Evolutionary conservation across 1,284 basidiomycete genomes (phyloP).

Genomic region (Trichosporon sp.): DNA sequence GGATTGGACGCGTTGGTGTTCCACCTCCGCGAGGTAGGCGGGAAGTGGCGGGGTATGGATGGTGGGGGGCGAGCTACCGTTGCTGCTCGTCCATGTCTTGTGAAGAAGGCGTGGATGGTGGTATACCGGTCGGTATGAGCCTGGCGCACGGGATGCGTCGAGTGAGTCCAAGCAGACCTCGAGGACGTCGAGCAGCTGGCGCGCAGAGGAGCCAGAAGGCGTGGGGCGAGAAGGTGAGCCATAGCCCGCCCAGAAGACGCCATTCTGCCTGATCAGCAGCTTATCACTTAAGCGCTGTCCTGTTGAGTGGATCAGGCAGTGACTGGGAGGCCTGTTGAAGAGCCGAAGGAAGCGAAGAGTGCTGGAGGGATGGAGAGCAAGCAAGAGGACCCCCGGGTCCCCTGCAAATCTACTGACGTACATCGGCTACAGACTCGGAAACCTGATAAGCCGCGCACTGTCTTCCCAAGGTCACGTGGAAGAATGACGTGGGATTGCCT

Average conservation of each 20-base stretch:
- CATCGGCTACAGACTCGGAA: conserved; percentile 8
- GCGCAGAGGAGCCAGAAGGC: conserved; percentile 17
- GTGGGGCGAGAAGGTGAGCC: conserved; percentile 9
- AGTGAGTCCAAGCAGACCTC: neutral
- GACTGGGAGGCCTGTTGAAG: conserved; percentile 18
- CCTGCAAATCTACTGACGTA: conserved; percentile 17
- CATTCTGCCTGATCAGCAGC: conserved; percentile 17
- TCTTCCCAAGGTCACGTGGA: neutral
- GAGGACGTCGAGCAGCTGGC: conserved; percentile 19
- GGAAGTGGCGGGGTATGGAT: neutral
- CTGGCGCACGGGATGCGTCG: conserved; percentile 31
- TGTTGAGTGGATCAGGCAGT: conserved; percentile 19
- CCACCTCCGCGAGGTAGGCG: neutral
- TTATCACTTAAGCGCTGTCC: conserved; percentile 18
- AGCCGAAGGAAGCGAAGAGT: neutral
- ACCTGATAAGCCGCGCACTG: conserved; percentile 12
- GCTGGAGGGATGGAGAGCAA: conserved; percentile 13
- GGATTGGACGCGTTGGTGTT: neutral
- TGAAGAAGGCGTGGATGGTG: conserved; percentile 62
- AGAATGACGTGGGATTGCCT: conserved; percentile 20
- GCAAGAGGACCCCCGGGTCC: neutral
- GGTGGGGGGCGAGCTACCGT: neutral
- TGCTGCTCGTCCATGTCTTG: conserved; percentile 43
- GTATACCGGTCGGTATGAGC: conserved; percentile 60
- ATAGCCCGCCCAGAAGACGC: conserved; percentile 1